Evolutionary conservation across 805 yeast species (phyloP).

Genomic region (Yamadazyma nakazawae): DNA sequence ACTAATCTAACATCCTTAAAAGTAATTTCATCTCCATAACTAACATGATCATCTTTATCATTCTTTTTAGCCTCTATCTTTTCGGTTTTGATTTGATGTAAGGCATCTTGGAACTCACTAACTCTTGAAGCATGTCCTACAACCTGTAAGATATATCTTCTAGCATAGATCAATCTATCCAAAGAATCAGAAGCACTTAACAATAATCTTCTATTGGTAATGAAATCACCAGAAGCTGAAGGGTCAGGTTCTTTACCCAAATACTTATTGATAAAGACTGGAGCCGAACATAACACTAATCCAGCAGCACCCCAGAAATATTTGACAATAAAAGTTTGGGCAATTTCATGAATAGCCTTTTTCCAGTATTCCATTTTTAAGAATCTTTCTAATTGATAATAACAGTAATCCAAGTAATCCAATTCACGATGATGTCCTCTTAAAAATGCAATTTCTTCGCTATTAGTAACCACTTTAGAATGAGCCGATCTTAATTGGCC

Average conservation of each 20-base stretch:
- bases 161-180: conserved; percentile 81
- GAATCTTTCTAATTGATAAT: conserved; percentile 77
- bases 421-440: conserved; percentile 80
- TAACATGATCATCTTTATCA: conserved; percentile 19
- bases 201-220: conserved; percentile 81
- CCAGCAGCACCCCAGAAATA: conserved; percentile 98
- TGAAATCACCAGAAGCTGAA: conserved; percentile 72
- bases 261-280: conserved; percentile 67
- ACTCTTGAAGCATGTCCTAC: conserved; percentile 80
- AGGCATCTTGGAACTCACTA: conserved; percentile 61
- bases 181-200: conserved; percentile 83
- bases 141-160: conserved; percentile 78
- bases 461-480: conserved; percentile 71
- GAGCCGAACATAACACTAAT: conserved; percentile 78
- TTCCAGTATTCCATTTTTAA: conserved; percentile 72
- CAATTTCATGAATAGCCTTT: conserved; percentile 74
- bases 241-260: conserved; percentile 42
- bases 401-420: conserved; percentile 71
- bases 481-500: conserved; percentile 82
- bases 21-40: conserved; percentile 52
- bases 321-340: conserved; percentile 85
- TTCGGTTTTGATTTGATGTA: conserved; percentile 44
- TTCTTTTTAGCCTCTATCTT: conserved; percentile 6
- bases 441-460: conserved; percentile 84
- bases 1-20: conserved; percentile 76